Conservation (phyloP, 495 filamentous ascomycete genomes). For the Lasiosphaeria ovina region DNA sequence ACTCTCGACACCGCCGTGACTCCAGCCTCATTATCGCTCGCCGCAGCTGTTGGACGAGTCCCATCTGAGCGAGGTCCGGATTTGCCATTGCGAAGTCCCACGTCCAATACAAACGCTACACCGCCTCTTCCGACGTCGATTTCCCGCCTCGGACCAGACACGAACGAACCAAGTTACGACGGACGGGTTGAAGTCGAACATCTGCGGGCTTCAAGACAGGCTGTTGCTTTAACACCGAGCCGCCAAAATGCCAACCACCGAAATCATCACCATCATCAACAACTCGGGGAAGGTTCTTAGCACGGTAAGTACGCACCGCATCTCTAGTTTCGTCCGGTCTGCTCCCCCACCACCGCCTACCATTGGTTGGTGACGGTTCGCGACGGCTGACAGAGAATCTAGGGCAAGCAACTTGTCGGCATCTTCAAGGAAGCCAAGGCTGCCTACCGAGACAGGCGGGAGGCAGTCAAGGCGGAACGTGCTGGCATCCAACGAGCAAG, state of each 20-base stretch:
- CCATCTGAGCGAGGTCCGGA: too few species aligned
- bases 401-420: slow-evolving; percentile 85
- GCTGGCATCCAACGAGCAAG: slow-evolving; percentile 38
- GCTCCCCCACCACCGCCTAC: neutral
- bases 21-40: too few species aligned
- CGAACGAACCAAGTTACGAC: too few species aligned
- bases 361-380: slow-evolving; percentile 14
- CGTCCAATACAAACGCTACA: too few species aligned
- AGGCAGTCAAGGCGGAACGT: slow-evolving; percentile 67
- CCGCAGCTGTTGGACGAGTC: too few species aligned
- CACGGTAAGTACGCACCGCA: slow-evolving; percentile 60
- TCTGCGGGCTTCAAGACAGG: too few species aligned
- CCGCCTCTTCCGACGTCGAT: too few species aligned
- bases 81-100: too few species aligned
- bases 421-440: slow-evolving; percentile 86
- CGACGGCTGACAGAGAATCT: slow-evolving; percentile 16
- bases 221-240: neutral
- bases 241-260: slow-evolving; percentile 47
- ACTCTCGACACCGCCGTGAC: neutral
- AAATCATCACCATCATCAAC: slow-evolving; percentile 89
- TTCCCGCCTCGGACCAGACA: too few species aligned
- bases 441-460: slow-evolving; percentile 80
- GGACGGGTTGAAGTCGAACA: too few species aligned
- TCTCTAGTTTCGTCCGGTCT: slow-evolving; percentile 1
- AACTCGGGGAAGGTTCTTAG: slow-evolving; percentile 89